A percentile compares a stretch with the other conserved stretches of the same genome.
Evolutionary conservation across 2,329 filamentous ascomycete genomes (phyloP).

Genomic region (Orbilia blumenaviensis): DNA sequence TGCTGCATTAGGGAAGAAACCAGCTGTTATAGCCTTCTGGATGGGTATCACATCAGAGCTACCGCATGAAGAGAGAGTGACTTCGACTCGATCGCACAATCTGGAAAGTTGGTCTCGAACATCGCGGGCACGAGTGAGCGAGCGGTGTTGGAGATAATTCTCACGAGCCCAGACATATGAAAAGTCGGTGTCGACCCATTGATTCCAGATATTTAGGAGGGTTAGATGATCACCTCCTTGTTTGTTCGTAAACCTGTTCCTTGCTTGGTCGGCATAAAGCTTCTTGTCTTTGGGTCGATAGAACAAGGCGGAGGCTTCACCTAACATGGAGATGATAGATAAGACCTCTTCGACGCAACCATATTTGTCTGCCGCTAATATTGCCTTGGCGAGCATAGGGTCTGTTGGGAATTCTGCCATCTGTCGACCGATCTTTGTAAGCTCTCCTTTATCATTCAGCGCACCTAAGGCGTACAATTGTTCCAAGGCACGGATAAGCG

Average conservation of each 20-base stretch:
- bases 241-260: conserved; percentile 85
- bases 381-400: conserved; percentile 87
- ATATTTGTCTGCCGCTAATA: conserved; percentile 86
- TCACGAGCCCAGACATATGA: conserved; percentile 86
- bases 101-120: conserved; percentile 91
- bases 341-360: conserved; percentile 94
- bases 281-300: conserved; percentile 98
- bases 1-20: conserved; percentile 94
- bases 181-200: conserved; percentile 94
- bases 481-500: conserved; percentile 86
- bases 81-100: conserved; percentile 91
- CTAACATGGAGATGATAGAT: conserved; percentile 92
- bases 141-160: conserved; percentile 91
- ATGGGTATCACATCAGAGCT: conserved; percentile 78
- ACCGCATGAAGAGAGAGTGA: conserved; percentile 72
- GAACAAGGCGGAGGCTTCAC: conserved; percentile 87
- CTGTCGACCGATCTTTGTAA: conserved; percentile 89
- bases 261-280: conserved; percentile 89
- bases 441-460: conserved; percentile 83
- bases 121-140: conserved; percentile 86
- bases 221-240: conserved; percentile 91
- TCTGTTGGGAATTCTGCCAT: conserved; percentile 97
- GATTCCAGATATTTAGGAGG: conserved; percentile 90
- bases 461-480: conserved; percentile 90
- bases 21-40: conserved; percentile 85